Evolutionary conservation across 345 rosid species (phyloP).

Genomic region (Corchorus capsularis): DNA sequence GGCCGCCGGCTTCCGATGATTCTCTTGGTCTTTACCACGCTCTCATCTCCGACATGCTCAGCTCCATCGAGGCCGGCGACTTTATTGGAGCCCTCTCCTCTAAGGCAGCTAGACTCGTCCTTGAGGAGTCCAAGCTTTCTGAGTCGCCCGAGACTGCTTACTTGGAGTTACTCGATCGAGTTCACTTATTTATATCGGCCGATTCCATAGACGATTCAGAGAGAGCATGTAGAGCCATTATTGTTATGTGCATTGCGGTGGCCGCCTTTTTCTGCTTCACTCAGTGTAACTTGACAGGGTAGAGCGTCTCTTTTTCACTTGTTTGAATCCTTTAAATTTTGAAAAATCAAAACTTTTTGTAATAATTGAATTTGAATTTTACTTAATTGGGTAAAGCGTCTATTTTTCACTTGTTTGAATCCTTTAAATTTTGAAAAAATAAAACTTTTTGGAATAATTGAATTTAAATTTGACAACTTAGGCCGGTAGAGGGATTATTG

Average conservation of each 20-base stretch:
- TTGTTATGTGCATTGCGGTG: background rate
- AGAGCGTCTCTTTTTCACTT: background rate
- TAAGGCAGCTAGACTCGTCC: constrained; percentile 39
- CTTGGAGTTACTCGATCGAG: constrained; percentile 48
- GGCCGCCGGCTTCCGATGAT: constrained; percentile 4
- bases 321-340: background rate
- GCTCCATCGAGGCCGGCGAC: constrained; percentile 63
- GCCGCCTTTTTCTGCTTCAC: constrained; percentile 1
- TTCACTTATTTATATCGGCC: constrained; percentile 42
- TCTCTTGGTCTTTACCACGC: constrained; percentile 33
- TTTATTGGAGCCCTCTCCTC: constrained; percentile 61
- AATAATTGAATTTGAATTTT: too few species aligned
- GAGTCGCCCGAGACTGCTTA: constrained; percentile 47
- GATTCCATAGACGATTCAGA: background rate
- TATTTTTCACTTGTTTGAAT: background rate
- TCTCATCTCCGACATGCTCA: constrained; percentile 43
- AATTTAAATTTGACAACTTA: constrained; percentile 17
- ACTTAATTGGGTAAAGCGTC: background rate
- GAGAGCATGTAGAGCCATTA: background rate
- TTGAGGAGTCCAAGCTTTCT: constrained; percentile 32
- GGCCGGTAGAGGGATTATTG: constrained; percentile 51
- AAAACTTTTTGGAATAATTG: background rate
- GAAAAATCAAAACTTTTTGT: too few species aligned
- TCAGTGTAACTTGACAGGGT: constrained; percentile 5
- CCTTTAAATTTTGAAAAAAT: too few species aligned